Evolutionary conservation across 352 stramenopile species (phyloP).

Genomic region (Aphanomyces stellatus): DNA sequence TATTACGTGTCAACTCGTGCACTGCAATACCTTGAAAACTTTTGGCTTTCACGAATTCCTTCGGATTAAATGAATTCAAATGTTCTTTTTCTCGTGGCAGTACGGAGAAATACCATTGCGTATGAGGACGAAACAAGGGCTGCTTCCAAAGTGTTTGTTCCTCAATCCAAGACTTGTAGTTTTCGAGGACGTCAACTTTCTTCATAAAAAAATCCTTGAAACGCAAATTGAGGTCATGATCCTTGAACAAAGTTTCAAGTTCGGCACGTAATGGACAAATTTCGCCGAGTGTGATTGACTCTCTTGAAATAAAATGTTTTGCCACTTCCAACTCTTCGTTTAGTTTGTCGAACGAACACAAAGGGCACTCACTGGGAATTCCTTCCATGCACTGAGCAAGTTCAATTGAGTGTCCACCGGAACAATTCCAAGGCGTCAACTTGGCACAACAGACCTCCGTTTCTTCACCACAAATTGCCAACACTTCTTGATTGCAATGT

Average conservation of each 20-base stretch:
- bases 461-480: not conserved
- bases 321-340: conserved; percentile 24
- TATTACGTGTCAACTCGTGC: not conserved
- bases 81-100: not conserved
- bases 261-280: not conserved
- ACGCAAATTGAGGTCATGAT: not conserved
- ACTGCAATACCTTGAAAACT: not conserved
- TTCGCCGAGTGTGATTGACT: not conserved
- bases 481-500: conserved; percentile 30
- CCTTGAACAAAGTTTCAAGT: not conserved
- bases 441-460: conserved; percentile 29
- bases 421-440: conserved; percentile 36
- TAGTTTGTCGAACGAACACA: conserved; percentile 32
- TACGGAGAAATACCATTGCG: not conserved
- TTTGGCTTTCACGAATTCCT: not conserved
- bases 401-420: conserved; percentile 28
- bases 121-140: not conserved
- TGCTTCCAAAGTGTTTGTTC: not conserved
- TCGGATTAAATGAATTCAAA: not conserved
- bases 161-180: not conserved
- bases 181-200: not conserved
- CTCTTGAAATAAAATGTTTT: too few relatives aligned
- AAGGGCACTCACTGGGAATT: conserved; percentile 38
- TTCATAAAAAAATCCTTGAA: not conserved
- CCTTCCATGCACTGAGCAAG: conserved; percentile 43